Base-by-base conservation (phyloP, 2,329 filamentous ascomycete species). In the Xylariomycetidae sp. region DNA sequence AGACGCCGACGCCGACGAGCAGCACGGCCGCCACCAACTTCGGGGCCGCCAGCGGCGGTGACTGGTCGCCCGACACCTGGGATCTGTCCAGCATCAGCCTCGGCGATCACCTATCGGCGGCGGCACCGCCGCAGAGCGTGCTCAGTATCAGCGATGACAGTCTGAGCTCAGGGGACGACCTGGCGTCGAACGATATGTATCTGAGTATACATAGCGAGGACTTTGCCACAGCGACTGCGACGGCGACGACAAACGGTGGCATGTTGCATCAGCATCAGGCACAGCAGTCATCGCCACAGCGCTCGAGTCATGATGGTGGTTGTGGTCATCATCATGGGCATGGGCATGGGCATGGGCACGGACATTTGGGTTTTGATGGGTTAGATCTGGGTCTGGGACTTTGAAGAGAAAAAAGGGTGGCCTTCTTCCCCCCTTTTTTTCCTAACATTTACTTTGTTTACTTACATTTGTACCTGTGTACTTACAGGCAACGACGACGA, bases 11-110 rank as follows among this genome's bases (percentile, higher is more conserved):
- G 8, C 20, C 20, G 8, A n/a, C 8, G n/a, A n/a, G 20, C 0
- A 63, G 60, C n/a, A 48, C 58, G 2, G 55, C 61, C 16, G 50
- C 56, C 11, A 53, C 53, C 30, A 51, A 23, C 20, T 8, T 8
- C 20, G n/a, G n/a, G 8, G 8, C 8, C 20, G n/a, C 8, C 8
- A n/a, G 20, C n/a, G n/a, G 57, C 23, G 58, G 56, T 14, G 63
- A 65, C 32, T 80, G 74, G 77, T 72, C 74, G 2, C 70, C 73
- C 0, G 73, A 78, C 38, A 62, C 70, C 2, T 80, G 75, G 69
- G 72, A 77, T 33, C 54, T 77, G 25, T 59, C 63, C 13, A 59
- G 61, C 10, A 72, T 75, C 48, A 70, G 63, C 41, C 59, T 77
- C 9, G 63, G 61, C 4, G 71, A 75, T n/a, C 62, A 71, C 36